Evolutionary conservation across 192 early-diverging fungal genomes (phyloP).

Genomic region (Coemansia sp.): DNA sequence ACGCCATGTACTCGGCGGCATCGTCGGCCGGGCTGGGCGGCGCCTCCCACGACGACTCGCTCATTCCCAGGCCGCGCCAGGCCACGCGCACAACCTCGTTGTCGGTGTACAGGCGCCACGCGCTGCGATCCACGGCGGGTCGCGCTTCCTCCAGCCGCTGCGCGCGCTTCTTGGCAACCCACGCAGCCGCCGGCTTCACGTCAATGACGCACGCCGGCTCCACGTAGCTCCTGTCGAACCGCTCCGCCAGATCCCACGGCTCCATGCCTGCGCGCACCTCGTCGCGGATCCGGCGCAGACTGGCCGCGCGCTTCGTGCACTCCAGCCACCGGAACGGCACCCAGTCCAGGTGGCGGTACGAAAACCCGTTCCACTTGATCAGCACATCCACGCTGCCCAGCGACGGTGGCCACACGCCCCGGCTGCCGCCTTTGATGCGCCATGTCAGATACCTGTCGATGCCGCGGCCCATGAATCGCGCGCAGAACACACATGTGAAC

Average conservation of each 20-base stretch:
- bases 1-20: constrained; percentile 13
- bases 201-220: constrained; percentile 18
- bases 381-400: constrained; percentile 17
- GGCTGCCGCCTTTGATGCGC: constrained; percentile 3
- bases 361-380: constrained; percentile 31
- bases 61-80: constrained; percentile 24
- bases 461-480: background rate
- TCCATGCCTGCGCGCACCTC: background rate
- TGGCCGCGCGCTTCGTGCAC: background rate
- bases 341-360: constrained; percentile 43
- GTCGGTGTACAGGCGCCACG: constrained; percentile 13
- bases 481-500: constrained; percentile 26
- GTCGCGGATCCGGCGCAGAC: constrained; percentile 7
- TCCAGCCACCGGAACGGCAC: constrained; percentile 38
- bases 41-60: constrained; percentile 35
- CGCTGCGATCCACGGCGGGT: background rate
- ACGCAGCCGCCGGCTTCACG: background rate
- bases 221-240: background rate
- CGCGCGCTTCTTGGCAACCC: background rate
- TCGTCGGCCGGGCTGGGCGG: constrained; percentile 30
- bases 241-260: constrained; percentile 10
- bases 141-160: background rate
- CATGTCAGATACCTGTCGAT: constrained; percentile 21
- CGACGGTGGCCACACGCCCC: background rate
- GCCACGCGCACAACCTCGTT: constrained; percentile 20